Percentiles rank a stretch among this genome's conserved stretches.
Conservation (phyloP, 2,329 filamentous ascomycete species). For the Myotisia sp. region DNA sequence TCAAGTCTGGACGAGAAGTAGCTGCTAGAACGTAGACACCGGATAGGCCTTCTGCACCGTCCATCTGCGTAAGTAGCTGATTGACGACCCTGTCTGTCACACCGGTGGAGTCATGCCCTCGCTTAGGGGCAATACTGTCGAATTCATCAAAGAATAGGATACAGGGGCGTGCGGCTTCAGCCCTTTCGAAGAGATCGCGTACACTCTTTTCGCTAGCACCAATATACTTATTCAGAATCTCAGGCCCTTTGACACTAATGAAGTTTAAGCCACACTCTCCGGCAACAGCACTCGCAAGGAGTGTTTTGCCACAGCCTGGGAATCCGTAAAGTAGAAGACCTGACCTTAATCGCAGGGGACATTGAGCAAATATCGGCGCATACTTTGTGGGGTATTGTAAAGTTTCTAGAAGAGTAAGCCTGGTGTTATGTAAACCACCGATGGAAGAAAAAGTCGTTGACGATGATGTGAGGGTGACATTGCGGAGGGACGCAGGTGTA, state of each 20-base stretch:
- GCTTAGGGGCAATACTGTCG: constrained; percentile 91
- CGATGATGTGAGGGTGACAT: constrained; percentile 84
- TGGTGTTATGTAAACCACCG: constrained; percentile 71
- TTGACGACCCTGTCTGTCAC: constrained; percentile 99
- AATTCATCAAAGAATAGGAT: constrained; percentile 98
- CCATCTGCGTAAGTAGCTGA: constrained; percentile 96
- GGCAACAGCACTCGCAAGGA: constrained; percentile 90
- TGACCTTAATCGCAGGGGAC: constrained; percentile 83
- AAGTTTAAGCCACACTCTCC: constrained; percentile 97
- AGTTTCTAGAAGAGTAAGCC: constrained; percentile 85
- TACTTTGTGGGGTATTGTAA: constrained; percentile 96
- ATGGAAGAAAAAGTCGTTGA: constrained; percentile 88
- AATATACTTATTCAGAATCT: constrained; percentile 98
- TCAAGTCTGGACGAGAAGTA: constrained; percentile 82
- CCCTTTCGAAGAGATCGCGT: constrained; percentile 84
- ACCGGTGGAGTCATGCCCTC: constrained; percentile 90
- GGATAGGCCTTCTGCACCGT: constrained; percentile 84
- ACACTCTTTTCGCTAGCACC: constrained; percentile 94
- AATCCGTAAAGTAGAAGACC: constrained; percentile 88
- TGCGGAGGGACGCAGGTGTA: constrained; percentile 84
- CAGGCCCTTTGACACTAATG: constrained; percentile 93
- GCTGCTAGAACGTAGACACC: constrained; percentile 95
- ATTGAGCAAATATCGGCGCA: constrained; percentile 92
- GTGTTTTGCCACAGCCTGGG: constrained; percentile 90
- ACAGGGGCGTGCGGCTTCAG: constrained; percentile 71